These are phyloP conservation scores for Apiospora malaysiana DNA, from an alignment of 2,329 filamentous ascomycete species.

Conservation along the genomic window DNA sequence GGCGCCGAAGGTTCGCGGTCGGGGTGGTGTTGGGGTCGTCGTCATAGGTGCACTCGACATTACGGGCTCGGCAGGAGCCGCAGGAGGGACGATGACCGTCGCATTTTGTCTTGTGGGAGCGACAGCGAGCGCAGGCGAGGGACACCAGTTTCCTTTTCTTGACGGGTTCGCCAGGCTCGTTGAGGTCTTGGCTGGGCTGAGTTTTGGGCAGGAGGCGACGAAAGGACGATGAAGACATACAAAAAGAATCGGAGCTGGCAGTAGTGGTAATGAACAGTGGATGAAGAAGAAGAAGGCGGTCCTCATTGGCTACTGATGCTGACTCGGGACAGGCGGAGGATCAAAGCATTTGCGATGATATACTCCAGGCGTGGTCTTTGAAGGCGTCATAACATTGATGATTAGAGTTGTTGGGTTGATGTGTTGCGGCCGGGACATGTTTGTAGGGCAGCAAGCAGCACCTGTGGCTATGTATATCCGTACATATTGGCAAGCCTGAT, in stretches of 20 bases:
- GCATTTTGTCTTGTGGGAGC: constrained; percentile 22
- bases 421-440: background rate
- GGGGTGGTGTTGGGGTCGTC: constrained; percentile 23
- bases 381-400: background rate
- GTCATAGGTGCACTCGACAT: constrained; percentile 17
- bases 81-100: constrained; percentile 19
- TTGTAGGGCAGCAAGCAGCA: background rate
- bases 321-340: background rate
- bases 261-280: background rate
- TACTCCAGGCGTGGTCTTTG: background rate
- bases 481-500: background rate
- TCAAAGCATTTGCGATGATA: background rate
- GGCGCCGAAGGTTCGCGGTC: constrained; percentile 19
- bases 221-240: background rate
- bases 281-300: background rate
- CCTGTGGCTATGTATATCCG: background rate
- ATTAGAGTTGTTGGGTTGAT: background rate
- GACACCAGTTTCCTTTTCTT: constrained; percentile 18
- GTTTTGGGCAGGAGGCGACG: constrained; percentile 1
- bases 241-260: background rate
- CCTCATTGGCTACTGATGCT: background rate
- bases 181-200: background rate
- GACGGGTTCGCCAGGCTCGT: background rate
- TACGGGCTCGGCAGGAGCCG: constrained; percentile 9
- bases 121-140: constrained; percentile 22